A percentile compares a stretch with the other conserved stretches of the same genome.
phyloP scores from a whole-genome alignment of 257 asterid species.

The Eustoma russellianum region DNA sequence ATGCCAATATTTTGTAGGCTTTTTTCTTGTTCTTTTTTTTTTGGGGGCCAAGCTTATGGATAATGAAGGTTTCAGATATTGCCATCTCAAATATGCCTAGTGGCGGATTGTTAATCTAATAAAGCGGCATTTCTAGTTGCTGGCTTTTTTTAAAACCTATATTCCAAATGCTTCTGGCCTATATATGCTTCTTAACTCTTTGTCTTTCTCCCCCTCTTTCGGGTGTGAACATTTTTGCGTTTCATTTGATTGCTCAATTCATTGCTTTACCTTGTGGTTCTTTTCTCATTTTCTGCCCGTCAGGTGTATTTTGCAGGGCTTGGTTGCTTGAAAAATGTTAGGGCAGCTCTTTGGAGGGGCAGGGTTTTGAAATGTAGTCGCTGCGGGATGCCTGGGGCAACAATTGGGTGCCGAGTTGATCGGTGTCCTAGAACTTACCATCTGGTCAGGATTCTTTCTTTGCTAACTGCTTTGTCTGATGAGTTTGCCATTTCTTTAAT shows the following conservation, averaged over 20 bases:
- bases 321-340: slow-evolving; percentile 93
- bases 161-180: slow-evolving; percentile 3
- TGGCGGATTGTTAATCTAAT: slow-evolving; percentile 29
- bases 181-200: slow-evolving; percentile 8
- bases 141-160: slow-evolving; percentile 11
- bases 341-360: slow-evolving; percentile 99
- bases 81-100: slow-evolving; percentile 29
- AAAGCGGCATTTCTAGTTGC: slow-evolving; percentile 26
- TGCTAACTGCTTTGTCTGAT: neutral
- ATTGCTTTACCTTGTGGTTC: neutral
- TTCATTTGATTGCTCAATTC: slow-evolving; percentile 2
- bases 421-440: slow-evolving; percentile 98
- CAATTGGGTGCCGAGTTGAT: slow-evolving; percentile 99
- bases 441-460: slow-evolving; percentile 48
- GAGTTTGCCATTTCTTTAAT: neutral
- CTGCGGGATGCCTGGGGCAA: slow-evolving; percentile 97
- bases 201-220: slow-evolving; percentile 2
- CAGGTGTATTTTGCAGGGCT: slow-evolving; percentile 99
- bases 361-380: slow-evolving; percentile 88
- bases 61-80: slow-evolving; percentile 18
- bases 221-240: no score
- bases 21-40: slow-evolving; percentile 13
- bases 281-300: slow-evolving; percentile 11
- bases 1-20: no score
- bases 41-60: slow-evolving; percentile 6